Conservation (phyloP, 768 basidiomycete species). For the Coprinopsis marcescibilis region DNA sequence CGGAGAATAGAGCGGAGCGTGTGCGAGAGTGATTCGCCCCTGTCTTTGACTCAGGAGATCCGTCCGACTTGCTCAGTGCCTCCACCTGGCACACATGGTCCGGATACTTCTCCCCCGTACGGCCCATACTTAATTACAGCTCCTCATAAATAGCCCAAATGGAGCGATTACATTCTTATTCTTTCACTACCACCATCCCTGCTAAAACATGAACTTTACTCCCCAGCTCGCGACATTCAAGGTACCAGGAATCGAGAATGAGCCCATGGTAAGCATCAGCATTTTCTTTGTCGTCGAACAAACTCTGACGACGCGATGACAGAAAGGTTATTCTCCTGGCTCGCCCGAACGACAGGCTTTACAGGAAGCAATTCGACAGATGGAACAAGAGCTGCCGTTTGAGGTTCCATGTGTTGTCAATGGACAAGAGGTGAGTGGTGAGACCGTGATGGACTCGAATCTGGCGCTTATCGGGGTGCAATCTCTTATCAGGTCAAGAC, state of each 20-base stretch:
- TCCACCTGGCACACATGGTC: too few species aligned
- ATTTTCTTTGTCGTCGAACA: neutral
- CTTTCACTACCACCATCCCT: conserved; percentile 40
- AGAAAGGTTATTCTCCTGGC: conserved; percentile 76
- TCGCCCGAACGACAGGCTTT: conserved; percentile 73
- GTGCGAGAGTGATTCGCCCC: too few species aligned
- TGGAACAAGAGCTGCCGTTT: conserved; percentile 81
- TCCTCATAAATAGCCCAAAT: conserved; percentile 4
- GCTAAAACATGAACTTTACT: neutral
- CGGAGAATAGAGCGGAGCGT: too few species aligned
- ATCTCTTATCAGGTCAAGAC: conserved; percentile 75
- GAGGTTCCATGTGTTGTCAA: conserved; percentile 93
- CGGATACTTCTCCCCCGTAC: too few species aligned
- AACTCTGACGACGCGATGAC: conserved; percentile 4
- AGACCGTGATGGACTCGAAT: conserved; percentile 3
- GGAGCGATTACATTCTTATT: neutral
- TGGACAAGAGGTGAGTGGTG: conserved; percentile 64
- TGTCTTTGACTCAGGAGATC: too few species aligned
- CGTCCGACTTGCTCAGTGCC: too few species aligned
- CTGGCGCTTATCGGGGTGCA: neutral
- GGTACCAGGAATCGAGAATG: conserved; percentile 84
- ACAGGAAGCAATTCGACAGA: conserved; percentile 65
- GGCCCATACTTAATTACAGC: too few species aligned
- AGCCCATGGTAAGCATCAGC: conserved; percentile 69
- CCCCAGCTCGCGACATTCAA: conserved; percentile 84